Evolutionary conservation across 345 rosid genomes (phyloP), one percentile per base, ranked within the genome.

Genomic region (Camelina neglecta): DNA sequence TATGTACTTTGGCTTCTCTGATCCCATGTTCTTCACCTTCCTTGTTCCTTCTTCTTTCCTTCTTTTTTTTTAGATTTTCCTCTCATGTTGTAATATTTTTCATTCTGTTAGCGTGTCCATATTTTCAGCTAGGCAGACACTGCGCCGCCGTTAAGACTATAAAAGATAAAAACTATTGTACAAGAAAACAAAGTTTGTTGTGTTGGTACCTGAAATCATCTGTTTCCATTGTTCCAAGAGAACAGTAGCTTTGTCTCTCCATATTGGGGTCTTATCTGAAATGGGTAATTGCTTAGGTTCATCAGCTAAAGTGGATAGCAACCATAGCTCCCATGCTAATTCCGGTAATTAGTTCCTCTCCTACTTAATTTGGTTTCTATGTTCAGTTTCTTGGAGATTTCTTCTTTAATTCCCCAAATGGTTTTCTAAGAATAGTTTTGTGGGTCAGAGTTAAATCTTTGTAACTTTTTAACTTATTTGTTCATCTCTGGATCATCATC

Each of bases 261-360:
- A 57, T 20, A 23, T 38, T 50, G 20, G 13, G 23, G 1, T 50
- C 3, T 11, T n/a, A 21, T 11, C 60, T 48, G 8, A 51, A 18
- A 91, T 89, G 97, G 97, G 97, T 11, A 91, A 91, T 83, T 91
- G 95, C 82, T 77, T 89, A 45, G 78, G 2, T 81, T 89, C 88
- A 65, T 84, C 90, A 64, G 86, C 89, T 57, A 85, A 79, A 85
- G 93, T 89, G 15, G 89, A 91, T 73, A 74, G 81, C 58, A 88
- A 54, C 54, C 88, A 78, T 70, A 86, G 85, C 78, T 76, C 82
- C 26, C 86, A 69, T 50, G 73, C 81, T 73, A 85, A 69, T 86
- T 84, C 88, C 7, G 93, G 97, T 91, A 88, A 68, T 7, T 36
- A 48, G 2, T 18, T 24, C 20, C 20, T 71, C 39, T 64, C 55